Base-by-base conservation (phyloP, 2,329 filamentous ascomycete genomes). In the Cercospora canescens region DNA sequence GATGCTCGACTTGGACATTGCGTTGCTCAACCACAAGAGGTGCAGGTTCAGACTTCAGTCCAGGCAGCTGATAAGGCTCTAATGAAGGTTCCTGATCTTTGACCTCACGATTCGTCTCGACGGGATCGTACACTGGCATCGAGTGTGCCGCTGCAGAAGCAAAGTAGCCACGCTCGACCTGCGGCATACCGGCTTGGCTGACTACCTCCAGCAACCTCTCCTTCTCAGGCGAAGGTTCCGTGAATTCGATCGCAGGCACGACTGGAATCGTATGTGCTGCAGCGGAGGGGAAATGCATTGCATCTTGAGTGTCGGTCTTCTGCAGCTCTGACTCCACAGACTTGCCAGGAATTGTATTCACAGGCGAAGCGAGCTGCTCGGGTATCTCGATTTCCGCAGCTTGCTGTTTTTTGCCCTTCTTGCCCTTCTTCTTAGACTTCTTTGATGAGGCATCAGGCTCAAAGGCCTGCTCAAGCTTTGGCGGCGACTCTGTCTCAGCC, bases 371-470 rank as follows among this genome's bases (percentile, higher is more conserved):
- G 4, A 28, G 14, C 55, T 61, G 60, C 39, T 62, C 57, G 8
- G 45, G 12, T 11, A 37, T 26, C 35, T 65, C 64, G 26, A 52
- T 45, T 5, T 65, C 62, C 11, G 54, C 26, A 30, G 34, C 21
- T 30, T 70, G 65, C 11, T 48, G 55, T 32, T 69, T 72, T 65
- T 74, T 74, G 52, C 69, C 67, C 67, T 75, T 75, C 67, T 76
- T 73, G 16, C 63, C 64, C 37, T 71, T 71, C 61, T 70, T 70
- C 41, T 68, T 68, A 14, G 67, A 71, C 64, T 72, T 72, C 66
- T 72, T 71, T 2, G 70, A 67, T 16, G 68, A 63, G 34, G 18
- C 26, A 11, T 58, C 52, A 14, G 59, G 59, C 7, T 52, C 59
- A 24, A 62, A 32, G 2, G 54, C 63, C 8, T 62, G n/a, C 18